Evolutionary conservation across 192 early-diverging fungal species (phyloP).

Genomic region (Ambispora gerdemannii): DNA sequence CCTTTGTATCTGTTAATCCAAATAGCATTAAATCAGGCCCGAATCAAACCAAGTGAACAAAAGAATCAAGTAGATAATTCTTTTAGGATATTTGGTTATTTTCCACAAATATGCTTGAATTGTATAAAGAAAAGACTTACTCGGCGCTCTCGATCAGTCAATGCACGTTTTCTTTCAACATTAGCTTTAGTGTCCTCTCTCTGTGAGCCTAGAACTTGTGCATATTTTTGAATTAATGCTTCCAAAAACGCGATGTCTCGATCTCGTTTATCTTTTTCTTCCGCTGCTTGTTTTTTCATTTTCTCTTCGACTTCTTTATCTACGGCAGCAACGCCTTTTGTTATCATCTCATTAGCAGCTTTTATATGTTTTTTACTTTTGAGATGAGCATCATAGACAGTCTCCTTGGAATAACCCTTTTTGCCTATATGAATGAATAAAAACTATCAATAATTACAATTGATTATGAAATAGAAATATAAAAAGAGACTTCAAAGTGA

Average conservation of each 20-base stretch:
- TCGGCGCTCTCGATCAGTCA: conserved; percentile 81
- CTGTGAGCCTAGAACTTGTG: conserved; percentile 49
- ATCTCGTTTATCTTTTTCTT: conserved; percentile 52
- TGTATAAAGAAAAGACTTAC: too few relatives aligned
- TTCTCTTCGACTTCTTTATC: conserved; percentile 34
- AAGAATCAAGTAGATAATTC: too few relatives aligned
- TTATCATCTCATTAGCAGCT: conserved; percentile 54
- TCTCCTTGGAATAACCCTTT: conserved; percentile 80
- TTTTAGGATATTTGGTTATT: too few relatives aligned
- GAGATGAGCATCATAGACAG: conserved; percentile 82
- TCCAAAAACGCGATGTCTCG: conserved; percentile 65
- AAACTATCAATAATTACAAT: too few relatives aligned
- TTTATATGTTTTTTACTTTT: conserved; percentile 91
- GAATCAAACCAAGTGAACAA: too few relatives aligned
- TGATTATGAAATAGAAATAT: background rate
- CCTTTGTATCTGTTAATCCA: too few relatives aligned
- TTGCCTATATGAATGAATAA: too few relatives aligned
- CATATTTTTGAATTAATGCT: conserved; percentile 56
- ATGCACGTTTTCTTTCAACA: conserved; percentile 86
- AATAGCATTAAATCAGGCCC: too few relatives aligned
- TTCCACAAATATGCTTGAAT: too few relatives aligned
- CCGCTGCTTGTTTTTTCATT: conserved; percentile 28
- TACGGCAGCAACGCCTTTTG: conserved; percentile 27
- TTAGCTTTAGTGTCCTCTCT: conserved; percentile 81
- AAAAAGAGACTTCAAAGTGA: background rate